phyloP scores from a whole-genome alignment of 352 stramenopile genomes.

The Phytophthora ohioensis region DNA sequence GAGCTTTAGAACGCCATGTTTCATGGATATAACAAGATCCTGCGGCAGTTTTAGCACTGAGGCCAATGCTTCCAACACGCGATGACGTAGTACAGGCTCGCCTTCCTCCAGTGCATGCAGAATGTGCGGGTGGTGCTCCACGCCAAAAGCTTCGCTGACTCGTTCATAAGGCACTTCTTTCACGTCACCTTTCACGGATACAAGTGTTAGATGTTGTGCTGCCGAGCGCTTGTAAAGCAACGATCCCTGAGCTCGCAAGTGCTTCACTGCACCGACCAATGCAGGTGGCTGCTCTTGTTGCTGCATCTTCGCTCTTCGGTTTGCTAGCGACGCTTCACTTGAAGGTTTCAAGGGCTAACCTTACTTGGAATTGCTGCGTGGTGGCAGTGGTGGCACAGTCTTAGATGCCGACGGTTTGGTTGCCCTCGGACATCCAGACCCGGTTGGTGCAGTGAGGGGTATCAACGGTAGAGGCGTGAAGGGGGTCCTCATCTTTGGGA shows the following conservation, averaged over 20 bases:
- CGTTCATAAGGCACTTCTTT: slow-evolving; percentile 64
- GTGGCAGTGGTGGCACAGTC: slow-evolving; percentile 23
- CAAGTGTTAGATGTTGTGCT: slow-evolving; percentile 64
- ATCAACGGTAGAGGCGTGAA: slow-evolving; percentile 30
- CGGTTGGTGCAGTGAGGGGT: background rate
- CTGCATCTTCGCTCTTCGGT: slow-evolving; percentile 22
- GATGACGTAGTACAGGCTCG: slow-evolving; percentile 55
- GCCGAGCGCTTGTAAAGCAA: slow-evolving; percentile 76
- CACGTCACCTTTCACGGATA: slow-evolving; percentile 61
- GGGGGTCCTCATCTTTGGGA: slow-evolving; percentile 45
- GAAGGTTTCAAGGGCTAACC: slow-evolving; percentile 18
- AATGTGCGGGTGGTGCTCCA: slow-evolving; percentile 76
- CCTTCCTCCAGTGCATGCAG: slow-evolving; percentile 67
- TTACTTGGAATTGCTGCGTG: slow-evolving; percentile 14
- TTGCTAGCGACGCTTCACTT: slow-evolving; percentile 29
- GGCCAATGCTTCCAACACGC: slow-evolving; percentile 56
- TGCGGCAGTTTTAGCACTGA: slow-evolving; percentile 69
- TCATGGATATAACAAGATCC: slow-evolving; percentile 71
- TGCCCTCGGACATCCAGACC: slow-evolving; percentile 8
- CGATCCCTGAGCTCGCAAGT: slow-evolving; percentile 63
- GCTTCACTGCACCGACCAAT: slow-evolving; percentile 42
- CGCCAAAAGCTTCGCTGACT: slow-evolving; percentile 72
- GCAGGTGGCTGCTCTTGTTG: slow-evolving; percentile 9
- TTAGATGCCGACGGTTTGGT: slow-evolving; percentile 20
- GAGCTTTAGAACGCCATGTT: slow-evolving; percentile 63